These are phyloP conservation scores for Echites panduratus DNA, from an alignment of 257 asterid species.

Conservation along the genomic window DNA sequence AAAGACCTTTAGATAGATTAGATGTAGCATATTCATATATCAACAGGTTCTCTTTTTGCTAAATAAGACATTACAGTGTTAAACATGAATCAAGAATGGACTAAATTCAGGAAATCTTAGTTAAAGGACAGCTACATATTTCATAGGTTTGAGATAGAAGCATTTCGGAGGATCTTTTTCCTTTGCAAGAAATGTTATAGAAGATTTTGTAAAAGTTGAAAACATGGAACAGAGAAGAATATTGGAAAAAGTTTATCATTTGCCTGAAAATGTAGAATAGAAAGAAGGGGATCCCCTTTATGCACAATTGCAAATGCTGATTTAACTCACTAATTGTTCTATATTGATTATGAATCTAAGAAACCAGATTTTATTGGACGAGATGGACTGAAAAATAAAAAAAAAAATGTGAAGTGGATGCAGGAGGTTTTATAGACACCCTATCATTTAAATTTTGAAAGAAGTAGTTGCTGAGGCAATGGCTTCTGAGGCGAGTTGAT, in stretches of 20 bases:
- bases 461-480: background rate
- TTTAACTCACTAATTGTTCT: background rate
- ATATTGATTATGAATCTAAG: background rate
- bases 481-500: constrained; percentile 7
- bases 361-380: background rate
- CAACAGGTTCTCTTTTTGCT: background rate
- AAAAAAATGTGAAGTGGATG: background rate
- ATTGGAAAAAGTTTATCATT: no score
- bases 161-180: background rate
- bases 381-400: background rate
- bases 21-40: background rate
- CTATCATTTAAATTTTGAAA: background rate
- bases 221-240: no score
- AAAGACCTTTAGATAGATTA: background rate
- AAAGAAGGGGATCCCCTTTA: no score
- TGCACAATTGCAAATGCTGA: background rate
- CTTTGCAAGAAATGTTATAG: no score
- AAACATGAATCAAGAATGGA: background rate
- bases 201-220: no score
- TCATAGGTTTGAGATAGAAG: background rate
- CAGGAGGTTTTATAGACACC: background rate
- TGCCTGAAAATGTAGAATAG: no score
- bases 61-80: background rate
- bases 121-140: background rate
- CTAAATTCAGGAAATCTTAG: background rate